These are phyloP conservation scores for Lentithecium fluviatile DNA, from an alignment of 495 filamentous ascomycete genomes.

Conservation along the genomic window DNA sequence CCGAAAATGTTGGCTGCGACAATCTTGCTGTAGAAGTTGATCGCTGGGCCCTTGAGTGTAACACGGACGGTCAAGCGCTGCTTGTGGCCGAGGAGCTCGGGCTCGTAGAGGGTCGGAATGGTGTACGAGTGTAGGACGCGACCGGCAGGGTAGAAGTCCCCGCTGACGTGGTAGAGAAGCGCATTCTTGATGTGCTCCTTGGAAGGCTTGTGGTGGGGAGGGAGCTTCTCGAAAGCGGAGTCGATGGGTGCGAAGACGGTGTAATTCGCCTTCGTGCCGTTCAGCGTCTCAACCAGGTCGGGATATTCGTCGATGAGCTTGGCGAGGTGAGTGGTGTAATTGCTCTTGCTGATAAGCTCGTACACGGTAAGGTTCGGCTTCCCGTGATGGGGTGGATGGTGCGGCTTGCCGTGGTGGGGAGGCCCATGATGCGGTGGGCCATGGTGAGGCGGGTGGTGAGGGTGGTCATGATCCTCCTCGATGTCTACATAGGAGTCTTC, in stretches of 20 bases:
- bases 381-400: slow-evolving; percentile 33
- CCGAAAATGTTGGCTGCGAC: slow-evolving; percentile 62
- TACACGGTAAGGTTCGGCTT: slow-evolving; percentile 69
- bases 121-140: slow-evolving; percentile 63
- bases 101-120: slow-evolving; percentile 63
- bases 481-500: slow-evolving; percentile 39
- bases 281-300: slow-evolving; percentile 67
- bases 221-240: slow-evolving; percentile 68
- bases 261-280: slow-evolving; percentile 66
- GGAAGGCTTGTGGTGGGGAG: slow-evolving; percentile 55
- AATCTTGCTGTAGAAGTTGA: slow-evolving; percentile 74
- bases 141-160: slow-evolving; percentile 59
- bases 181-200: slow-evolving; percentile 65
- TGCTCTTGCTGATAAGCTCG: slow-evolving; percentile 68
- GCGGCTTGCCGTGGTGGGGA: slow-evolving; percentile 36
- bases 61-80: slow-evolving; percentile 67
- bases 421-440: slow-evolving; percentile 37
- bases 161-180: slow-evolving; percentile 68
- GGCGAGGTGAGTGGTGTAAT: slow-evolving; percentile 73
- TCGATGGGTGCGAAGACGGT: slow-evolving; percentile 82
- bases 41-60: slow-evolving; percentile 55
- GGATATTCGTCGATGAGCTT: slow-evolving; percentile 67
- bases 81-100: slow-evolving; percentile 55
- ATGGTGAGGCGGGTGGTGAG: slow-evolving; percentile 37
- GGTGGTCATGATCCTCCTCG: slow-evolving; percentile 31